A percentile compares a stretch with the other conserved stretches of the same genome.
Evolutionary conservation across 2,329 filamentous ascomycete genomes (phyloP).

Genomic region (Ophiocordyceps robertsii): DNA sequence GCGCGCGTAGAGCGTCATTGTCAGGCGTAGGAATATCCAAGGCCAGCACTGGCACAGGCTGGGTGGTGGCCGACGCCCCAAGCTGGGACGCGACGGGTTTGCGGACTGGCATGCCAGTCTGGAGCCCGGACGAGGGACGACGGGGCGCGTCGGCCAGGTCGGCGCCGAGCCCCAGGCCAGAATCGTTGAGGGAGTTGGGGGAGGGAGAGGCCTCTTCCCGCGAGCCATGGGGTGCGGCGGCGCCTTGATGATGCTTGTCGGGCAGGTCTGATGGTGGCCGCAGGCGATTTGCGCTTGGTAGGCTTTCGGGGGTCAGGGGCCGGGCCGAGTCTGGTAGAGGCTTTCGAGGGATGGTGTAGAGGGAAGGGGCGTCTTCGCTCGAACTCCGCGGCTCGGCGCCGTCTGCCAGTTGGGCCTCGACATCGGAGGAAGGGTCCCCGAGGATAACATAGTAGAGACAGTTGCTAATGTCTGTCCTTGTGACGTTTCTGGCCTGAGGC

Average conservation of each 20-base stretch:
- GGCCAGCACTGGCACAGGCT: background rate
- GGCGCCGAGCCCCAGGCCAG: conserved; percentile 3
- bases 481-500: conserved; percentile 78
- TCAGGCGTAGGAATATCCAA: background rate
- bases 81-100: conserved; percentile 16
- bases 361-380: conserved; percentile 28
- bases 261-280: background rate
- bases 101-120: conserved; percentile 8
- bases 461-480: conserved; percentile 70
- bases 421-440: conserved; percentile 37
- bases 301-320: conserved; percentile 13
- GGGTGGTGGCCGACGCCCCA: conserved; percentile 1
- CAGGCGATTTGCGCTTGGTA: conserved; percentile 2
- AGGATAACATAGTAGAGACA: conserved; percentile 89
- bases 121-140: conserved; percentile 5
- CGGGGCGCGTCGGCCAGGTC: background rate
- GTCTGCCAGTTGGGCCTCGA: conserved; percentile 14
- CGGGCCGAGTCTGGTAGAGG: conserved; percentile 27
- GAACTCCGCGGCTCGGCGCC: conserved; percentile 22
- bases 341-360: conserved; percentile 36
- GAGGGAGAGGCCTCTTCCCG: conserved; percentile 5
- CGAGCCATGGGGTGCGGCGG: conserved; percentile 8
- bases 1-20: background rate
- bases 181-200: conserved; percentile 2
- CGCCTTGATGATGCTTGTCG: conserved; percentile 3